A percentile compares a stretch with the other conserved stretches of the same genome.
These are phyloP conservation scores for Elaeagnus macrophylla DNA, from an alignment of 306 rosid genomes.

Conservation along the genomic window DNA sequence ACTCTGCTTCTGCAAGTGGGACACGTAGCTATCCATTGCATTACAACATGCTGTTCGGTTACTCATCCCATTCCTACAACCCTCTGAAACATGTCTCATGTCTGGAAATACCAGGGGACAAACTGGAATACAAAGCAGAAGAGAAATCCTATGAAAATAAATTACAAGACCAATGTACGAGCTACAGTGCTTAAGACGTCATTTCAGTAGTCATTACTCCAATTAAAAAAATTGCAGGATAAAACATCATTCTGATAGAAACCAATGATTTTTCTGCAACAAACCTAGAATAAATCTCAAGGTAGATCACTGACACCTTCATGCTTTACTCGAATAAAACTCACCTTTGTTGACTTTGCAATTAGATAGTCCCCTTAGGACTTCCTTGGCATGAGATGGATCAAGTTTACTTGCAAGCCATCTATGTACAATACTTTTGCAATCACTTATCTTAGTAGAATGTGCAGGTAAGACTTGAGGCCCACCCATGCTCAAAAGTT, in stretches of 20 bases:
- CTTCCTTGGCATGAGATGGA: constrained; percentile 63
- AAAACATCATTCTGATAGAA: too few relatives aligned
- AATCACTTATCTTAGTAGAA: constrained; percentile 45
- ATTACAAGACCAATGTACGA: constrained; percentile 7
- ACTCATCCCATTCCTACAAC: constrained; percentile 56
- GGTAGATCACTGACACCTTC: not conserved
- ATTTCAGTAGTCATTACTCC: constrained; percentile 8
- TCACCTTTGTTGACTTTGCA: constrained; percentile 79
- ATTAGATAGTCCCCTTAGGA: constrained; percentile 81
- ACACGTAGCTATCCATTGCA: constrained; percentile 76
- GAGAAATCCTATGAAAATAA: constrained; percentile 12
- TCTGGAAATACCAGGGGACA: constrained; percentile 80
- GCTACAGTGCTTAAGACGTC: not conserved
- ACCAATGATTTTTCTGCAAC: too few relatives aligned
- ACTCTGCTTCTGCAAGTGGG: constrained; percentile 94
- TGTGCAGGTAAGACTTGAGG: constrained; percentile 45
- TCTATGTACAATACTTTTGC: constrained; percentile 65
- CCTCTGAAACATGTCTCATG: constrained; percentile 46
- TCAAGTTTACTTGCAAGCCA: constrained; percentile 87
- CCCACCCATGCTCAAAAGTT: constrained; percentile 42
- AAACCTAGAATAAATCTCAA: too few relatives aligned
- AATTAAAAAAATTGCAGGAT: not conserved
- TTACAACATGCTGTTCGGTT: constrained; percentile 67
- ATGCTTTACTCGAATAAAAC: constrained; percentile 4
- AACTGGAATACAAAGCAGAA: constrained; percentile 33